A percentile compares a stretch with the other conserved stretches of the same genome.
Evolutionary conservation across 495 filamentous ascomycete species (phyloP).

Genomic region (Neurospora sublineolata): DNA sequence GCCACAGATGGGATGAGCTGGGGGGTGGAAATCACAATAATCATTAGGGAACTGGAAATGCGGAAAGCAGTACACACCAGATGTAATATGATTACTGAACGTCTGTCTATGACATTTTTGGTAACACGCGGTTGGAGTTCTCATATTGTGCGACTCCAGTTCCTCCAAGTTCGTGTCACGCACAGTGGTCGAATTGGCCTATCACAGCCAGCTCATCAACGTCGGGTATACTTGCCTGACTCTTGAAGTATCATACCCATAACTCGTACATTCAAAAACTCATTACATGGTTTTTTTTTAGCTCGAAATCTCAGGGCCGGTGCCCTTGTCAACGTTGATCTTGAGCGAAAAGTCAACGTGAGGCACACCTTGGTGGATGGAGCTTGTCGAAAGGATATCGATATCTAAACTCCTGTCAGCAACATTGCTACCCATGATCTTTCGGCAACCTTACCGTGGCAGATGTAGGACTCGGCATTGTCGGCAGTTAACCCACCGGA

Average conservation of each 20-base stretch:
- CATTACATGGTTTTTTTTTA: constrained; percentile 2
- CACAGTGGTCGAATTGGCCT: not conserved
- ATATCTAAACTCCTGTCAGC: constrained; percentile 47
- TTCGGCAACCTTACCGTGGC: constrained; percentile 42
- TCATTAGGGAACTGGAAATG: not conserved
- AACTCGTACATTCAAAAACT: not conserved
- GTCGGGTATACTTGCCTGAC: not conserved
- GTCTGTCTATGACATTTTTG: not conserved
- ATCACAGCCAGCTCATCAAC: not conserved
- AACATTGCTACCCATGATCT: constrained; percentile 1
- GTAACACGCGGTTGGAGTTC: not conserved
- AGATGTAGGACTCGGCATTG: constrained; percentile 72
- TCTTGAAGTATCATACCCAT: not conserved
- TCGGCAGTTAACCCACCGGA: constrained; percentile 80
- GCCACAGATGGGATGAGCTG: not conserved
- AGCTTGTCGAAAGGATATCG: constrained; percentile 89
- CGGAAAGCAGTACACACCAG: not conserved
- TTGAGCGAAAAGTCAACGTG: constrained; percentile 96
- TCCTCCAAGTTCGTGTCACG: not conserved
- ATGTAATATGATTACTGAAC: not conserved
- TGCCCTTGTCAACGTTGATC: constrained; percentile 40
- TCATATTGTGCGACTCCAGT: not conserved
- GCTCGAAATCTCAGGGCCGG: constrained; percentile 16
- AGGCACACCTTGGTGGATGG: constrained; percentile 86
- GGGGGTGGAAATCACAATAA: not conserved